Evolutionary conservation across 805 yeast species (phyloP).

Genomic region (Yamadazyma phyllophila): DNA sequence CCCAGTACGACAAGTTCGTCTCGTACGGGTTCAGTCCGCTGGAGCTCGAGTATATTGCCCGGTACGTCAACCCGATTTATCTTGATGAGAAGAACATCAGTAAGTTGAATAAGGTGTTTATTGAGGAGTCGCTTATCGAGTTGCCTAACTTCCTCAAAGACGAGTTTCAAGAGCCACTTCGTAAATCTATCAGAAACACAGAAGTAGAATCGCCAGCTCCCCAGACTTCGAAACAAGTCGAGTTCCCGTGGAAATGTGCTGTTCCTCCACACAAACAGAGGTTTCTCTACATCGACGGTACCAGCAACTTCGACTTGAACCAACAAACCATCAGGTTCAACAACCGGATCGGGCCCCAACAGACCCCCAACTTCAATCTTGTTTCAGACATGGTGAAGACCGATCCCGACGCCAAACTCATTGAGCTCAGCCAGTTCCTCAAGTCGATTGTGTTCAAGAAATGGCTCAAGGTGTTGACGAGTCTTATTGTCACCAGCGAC

Average conservation of each 20-base stretch:
- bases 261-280: slow-evolving; percentile 93
- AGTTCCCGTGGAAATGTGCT: slow-evolving; percentile 83
- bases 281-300: slow-evolving; percentile 77
- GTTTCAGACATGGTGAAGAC: slow-evolving; percentile 6
- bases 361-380: slow-evolving; percentile 55
- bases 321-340: slow-evolving; percentile 29
- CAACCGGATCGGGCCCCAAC: slow-evolving; percentile 45
- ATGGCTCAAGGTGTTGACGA: slow-evolving; percentile 66
- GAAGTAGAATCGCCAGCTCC: slow-evolving; percentile 70
- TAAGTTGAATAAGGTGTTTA: slow-evolving; percentile 50
- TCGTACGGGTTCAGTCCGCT: slow-evolving; percentile 10
- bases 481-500: slow-evolving; percentile 59
- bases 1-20: slow-evolving; percentile 23
- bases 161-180: slow-evolving; percentile 35
- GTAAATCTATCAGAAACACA: slow-evolving; percentile 40
- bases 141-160: slow-evolving; percentile 60
- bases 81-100: slow-evolving; percentile 34
- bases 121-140: slow-evolving; percentile 68
- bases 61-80: slow-evolving; percentile 57
- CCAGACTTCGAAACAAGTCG: slow-evolving; percentile 48
- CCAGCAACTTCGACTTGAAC: slow-evolving; percentile 30
- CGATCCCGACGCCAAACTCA: slow-evolving; percentile 40
- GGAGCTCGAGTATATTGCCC: slow-evolving; percentile 50
- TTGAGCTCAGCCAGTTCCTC: slow-evolving; percentile 57
- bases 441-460: slow-evolving; percentile 61